A percentile compares a stretch with the other conserved stretches of the same genome.
phyloP scores from a whole-genome alignment of 257 asterid species.

The Orobanche coerulescens region DNA sequence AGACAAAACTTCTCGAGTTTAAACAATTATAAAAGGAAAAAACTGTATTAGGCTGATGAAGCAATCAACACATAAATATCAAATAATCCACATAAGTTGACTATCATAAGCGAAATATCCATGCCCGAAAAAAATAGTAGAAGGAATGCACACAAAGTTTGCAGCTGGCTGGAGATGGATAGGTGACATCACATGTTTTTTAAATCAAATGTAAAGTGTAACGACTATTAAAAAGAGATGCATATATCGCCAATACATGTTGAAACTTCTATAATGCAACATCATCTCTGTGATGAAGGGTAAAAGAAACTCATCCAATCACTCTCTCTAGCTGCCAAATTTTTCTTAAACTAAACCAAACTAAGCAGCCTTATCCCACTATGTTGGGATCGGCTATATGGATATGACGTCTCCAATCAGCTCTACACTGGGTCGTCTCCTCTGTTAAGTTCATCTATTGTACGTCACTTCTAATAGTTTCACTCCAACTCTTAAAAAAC shows the following conservation, averaged over 20 bases:
- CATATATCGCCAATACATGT: neutral
- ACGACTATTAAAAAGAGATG: neutral
- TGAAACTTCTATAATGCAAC: neutral
- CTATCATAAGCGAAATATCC: neutral
- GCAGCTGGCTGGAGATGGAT: neutral
- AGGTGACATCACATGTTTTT: neutral
- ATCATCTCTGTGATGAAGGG: conserved; percentile 7
- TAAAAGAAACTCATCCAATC: neutral
- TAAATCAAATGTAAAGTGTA: neutral
- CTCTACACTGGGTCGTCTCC: too few relatives aligned
- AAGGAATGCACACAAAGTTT: neutral
- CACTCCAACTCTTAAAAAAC: too few relatives aligned
- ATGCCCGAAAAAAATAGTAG: neutral
- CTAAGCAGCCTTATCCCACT: too few relatives aligned
- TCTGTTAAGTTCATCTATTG: too few relatives aligned
- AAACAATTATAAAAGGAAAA: conserved; percentile 4
- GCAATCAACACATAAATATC: neutral
- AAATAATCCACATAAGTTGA: neutral
- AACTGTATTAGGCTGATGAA: neutral
- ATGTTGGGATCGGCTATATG: too few relatives aligned
- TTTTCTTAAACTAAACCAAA: conserved; percentile 1
- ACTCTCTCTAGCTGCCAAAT: neutral
- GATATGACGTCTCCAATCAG: too few relatives aligned
- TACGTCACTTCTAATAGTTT: too few relatives aligned
- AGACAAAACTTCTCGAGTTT: conserved; percentile 7